Percentiles rank a stretch among this genome's conserved stretches.
These are phyloP conservation scores for Clonostachys byssicola DNA, from an alignment of 2,329 filamentous ascomycete species.

Conservation along the genomic window DNA sequence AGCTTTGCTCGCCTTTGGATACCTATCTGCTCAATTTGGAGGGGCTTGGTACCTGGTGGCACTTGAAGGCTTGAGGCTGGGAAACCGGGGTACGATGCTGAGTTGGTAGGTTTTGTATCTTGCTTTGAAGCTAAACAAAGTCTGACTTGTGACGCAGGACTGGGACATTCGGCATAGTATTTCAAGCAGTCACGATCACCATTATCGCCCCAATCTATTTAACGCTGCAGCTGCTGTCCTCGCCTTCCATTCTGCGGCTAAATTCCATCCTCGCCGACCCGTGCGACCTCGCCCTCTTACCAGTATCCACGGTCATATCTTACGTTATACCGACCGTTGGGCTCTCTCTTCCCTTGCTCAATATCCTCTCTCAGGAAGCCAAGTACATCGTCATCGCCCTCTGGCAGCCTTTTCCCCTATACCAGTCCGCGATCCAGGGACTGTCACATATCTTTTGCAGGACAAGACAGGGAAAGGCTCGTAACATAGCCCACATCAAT, in stretches of 20 bases:
- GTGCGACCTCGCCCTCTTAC: neutral
- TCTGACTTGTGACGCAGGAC: constrained; percentile 3
- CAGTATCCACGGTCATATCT: constrained; percentile 1
- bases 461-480: neutral
- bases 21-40: constrained; percentile 4
- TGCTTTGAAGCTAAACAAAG: neutral
- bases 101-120: constrained; percentile 2
- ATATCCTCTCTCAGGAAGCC: neutral
- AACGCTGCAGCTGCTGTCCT: constrained; percentile 1
- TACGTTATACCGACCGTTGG: constrained; percentile 1
- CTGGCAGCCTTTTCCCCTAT: constrained; percentile 6
- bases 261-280: constrained; percentile 1
- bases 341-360: constrained; percentile 1
- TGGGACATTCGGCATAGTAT: constrained; percentile 2
- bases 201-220: constrained; percentile 4
- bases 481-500: neutral
- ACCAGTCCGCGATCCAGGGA: constrained; percentile 1
- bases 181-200: constrained; percentile 5
- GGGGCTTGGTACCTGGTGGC: constrained; percentile 4
- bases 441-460: neutral
- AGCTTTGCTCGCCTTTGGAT: constrained; percentile 1
- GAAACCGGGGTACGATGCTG: constrained; percentile 1
- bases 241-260: neutral
- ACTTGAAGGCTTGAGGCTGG: constrained; percentile 2
- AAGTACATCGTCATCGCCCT: constrained; percentile 2